These are phyloP conservation scores for Lactuca sativa DNA, from an alignment of 129 eudicot species.

Conservation along the genomic window DNA sequence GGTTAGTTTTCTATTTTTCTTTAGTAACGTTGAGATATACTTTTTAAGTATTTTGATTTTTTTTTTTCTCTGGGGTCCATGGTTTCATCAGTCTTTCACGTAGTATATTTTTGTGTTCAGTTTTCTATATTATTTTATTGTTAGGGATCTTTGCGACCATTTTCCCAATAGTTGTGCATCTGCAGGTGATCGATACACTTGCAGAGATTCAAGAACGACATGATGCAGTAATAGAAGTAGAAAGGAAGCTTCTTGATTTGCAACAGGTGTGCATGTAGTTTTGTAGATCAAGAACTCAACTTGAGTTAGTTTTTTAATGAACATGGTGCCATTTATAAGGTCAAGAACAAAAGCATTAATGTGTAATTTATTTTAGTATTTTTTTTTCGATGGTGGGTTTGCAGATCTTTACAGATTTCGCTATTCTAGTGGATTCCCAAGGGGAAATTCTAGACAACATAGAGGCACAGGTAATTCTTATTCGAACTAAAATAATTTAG, in stretches of 20 bases:
- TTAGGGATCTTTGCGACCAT: neutral
- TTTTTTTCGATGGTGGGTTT: slow-evolving; percentile 1
- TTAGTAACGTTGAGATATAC: neutral
- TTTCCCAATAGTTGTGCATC: neutral
- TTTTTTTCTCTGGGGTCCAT: too few relatives aligned
- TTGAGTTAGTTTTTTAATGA: neutral
- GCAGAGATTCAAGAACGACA: slow-evolving; percentile 90
- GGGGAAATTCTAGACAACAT: slow-evolving; percentile 89
- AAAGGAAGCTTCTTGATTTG: slow-evolving; percentile 71
- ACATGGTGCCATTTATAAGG: slow-evolving; percentile 1
- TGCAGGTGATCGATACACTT: slow-evolving; percentile 77
- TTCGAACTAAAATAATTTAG: neutral
- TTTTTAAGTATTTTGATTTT: too few relatives aligned
- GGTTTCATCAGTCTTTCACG: neutral
- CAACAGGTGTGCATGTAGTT: slow-evolving; percentile 57
- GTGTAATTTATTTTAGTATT: neutral
- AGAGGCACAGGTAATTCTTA: slow-evolving; percentile 68
- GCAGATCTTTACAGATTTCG: slow-evolving; percentile 90
- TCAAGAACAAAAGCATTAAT: neutral
- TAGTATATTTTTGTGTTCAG: neutral
- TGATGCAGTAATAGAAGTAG: slow-evolving; percentile 74
- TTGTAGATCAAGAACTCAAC: neutral
- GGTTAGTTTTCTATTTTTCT: slow-evolving; percentile 28
- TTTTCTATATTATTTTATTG: neutral
- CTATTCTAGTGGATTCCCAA: slow-evolving; percentile 88